Conservation (phyloP, 2,329 filamentous ascomycete species). For the Helotiales sp. region DNA sequence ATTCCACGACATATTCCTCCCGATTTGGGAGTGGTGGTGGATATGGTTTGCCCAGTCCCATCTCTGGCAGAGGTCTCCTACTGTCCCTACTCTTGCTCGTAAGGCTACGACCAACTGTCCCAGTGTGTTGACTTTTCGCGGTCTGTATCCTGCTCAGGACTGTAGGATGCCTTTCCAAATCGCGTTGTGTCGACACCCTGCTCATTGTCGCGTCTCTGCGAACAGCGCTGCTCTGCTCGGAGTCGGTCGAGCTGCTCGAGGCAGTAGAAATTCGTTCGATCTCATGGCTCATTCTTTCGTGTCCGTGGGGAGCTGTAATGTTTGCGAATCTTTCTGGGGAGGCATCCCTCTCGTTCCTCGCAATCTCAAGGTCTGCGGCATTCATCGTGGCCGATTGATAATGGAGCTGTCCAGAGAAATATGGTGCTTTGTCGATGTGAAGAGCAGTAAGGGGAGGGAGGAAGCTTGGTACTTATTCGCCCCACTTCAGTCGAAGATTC, state of each 20-base stretch:
- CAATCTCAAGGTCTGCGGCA: conserved; percentile 28
- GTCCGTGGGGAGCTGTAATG: conserved; percentile 20
- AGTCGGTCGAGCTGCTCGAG: conserved; percentile 52
- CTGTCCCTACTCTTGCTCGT: conserved; percentile 48
- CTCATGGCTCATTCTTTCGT: conserved; percentile 48
- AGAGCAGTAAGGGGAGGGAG: not conserved
- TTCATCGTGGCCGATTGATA: conserved; percentile 28
- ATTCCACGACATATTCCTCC: conserved; percentile 82
- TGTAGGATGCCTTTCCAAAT: conserved; percentile 69
- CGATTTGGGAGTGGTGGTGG: conserved; percentile 68
- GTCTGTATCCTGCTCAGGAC: conserved; percentile 72
- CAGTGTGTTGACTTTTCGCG: conserved; percentile 67
- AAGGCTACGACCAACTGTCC: conserved; percentile 63
- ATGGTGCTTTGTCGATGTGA: not conserved
- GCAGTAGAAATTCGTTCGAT: conserved; percentile 61
- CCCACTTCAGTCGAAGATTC: not conserved
- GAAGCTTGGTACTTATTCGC: not conserved
- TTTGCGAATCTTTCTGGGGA: conserved; percentile 39
- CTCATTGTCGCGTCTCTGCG: conserved; percentile 52
- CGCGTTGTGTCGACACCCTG: conserved; percentile 62
- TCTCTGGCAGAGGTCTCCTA: conserved; percentile 61
- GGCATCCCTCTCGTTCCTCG: conserved; percentile 50
- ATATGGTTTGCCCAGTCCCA: conserved; percentile 74
- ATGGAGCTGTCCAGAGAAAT: not conserved
- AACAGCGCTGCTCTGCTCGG: conserved; percentile 38